Evolutionary conservation across 768 basidiomycete species (phyloP).

Genomic region (Hypholoma sublateritium): DNA sequence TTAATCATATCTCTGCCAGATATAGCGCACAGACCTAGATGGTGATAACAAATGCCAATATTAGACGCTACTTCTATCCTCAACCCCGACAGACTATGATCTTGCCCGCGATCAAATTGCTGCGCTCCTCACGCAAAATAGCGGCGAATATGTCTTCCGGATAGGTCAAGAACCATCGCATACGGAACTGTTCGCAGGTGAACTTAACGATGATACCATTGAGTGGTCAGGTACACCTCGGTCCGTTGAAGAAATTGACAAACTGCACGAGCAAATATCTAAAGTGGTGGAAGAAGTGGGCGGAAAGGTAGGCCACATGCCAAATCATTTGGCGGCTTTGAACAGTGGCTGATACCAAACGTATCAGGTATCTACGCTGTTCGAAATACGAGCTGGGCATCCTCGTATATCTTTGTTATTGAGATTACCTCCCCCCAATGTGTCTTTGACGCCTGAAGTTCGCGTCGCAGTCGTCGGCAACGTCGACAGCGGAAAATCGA

Average conservation of each 20-base stretch:
- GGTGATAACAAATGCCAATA: slow-evolving; percentile 6
- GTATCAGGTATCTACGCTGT: slow-evolving; percentile 56
- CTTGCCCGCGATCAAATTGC: slow-evolving; percentile 65
- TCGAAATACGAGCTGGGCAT: slow-evolving; percentile 43
- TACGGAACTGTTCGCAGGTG: slow-evolving; percentile 52
- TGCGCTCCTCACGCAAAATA: slow-evolving; percentile 60
- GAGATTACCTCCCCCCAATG: slow-evolving; percentile 73
- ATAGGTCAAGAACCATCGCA: slow-evolving; percentile 69
- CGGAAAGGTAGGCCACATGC: slow-evolving; percentile 56
- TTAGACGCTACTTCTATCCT: slow-evolving; percentile 48
- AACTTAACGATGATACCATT: slow-evolving; percentile 42
- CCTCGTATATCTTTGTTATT: slow-evolving; percentile 63
- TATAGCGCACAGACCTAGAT: slow-evolving; percentile 1
- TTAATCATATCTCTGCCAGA: background rate
- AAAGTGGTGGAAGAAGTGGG: slow-evolving; percentile 73
- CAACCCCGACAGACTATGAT: slow-evolving; percentile 42
- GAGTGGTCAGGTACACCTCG: slow-evolving; percentile 57
- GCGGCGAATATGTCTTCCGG: slow-evolving; percentile 75
- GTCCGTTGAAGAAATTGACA: slow-evolving; percentile 52
- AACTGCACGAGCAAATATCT: slow-evolving; percentile 41
- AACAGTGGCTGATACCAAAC: background rate
- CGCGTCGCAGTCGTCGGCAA: slow-evolving; percentile 96
- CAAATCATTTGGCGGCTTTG: background rate
- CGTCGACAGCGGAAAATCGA: slow-evolving; percentile 92
- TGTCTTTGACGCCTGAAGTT: slow-evolving; percentile 85